phyloP scores from a whole-genome alignment of 1,284 basidiomycete species.

The Rhodotorula mucilaginosa region DNA sequence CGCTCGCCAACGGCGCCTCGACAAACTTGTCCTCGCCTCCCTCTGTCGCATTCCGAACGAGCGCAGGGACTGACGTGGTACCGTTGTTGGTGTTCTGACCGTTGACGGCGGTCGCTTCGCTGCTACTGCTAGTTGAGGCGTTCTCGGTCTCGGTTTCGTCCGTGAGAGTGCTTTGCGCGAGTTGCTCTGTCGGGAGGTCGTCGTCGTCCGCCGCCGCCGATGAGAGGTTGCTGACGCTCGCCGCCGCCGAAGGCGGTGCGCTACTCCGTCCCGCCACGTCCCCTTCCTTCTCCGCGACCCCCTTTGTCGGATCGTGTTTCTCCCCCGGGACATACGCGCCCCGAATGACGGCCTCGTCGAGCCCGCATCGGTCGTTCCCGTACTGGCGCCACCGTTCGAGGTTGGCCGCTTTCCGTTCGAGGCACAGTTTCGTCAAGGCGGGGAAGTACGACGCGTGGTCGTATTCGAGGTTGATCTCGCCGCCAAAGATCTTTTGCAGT shows the following conservation, averaged over 20 bases:
- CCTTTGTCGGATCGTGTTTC: background rate
- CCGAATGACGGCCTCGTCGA: conserved; percentile 48
- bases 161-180: conserved; percentile 3
- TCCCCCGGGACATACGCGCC: conserved; percentile 40
- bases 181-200: conserved; percentile 2
- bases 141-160: conserved; percentile 3
- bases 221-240: background rate
- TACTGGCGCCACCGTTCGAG: conserved; percentile 47
- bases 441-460: conserved; percentile 49
- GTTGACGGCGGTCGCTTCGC: background rate
- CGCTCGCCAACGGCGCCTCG: conserved; percentile 30
- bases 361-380: conserved; percentile 46
- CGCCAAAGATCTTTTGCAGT: conserved; percentile 42
- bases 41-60: background rate
- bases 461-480: conserved; percentile 45
- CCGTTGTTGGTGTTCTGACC: background rate
- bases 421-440: conserved; percentile 44
- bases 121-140: background rate
- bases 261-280: background rate
- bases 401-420: conserved; percentile 45
- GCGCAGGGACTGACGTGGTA: background rate
- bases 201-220: background rate
- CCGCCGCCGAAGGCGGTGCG: background rate
- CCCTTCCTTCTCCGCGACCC: background rate
- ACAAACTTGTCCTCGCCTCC: conserved; percentile 26